A percentile compares a stretch with the other conserved stretches of the same genome.
Evolutionary conservation across 495 filamentous ascomycete species (phyloP).

Genomic region (Pyrenula aspistea): DNA sequence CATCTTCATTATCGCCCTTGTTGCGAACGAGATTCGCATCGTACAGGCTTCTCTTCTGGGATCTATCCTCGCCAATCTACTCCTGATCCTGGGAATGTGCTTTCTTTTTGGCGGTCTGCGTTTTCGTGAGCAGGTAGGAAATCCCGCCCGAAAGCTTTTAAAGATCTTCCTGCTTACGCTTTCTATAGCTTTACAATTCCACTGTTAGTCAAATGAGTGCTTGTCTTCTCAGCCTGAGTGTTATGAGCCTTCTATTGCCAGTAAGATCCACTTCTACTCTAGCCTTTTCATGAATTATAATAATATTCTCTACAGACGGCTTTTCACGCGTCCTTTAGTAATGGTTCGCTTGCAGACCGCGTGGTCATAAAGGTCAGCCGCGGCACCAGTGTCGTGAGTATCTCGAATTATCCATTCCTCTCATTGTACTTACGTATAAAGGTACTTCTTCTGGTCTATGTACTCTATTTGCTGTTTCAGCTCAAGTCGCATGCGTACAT

Average conservation of each 20-base stretch:
- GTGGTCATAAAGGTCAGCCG: constrained; percentile 74
- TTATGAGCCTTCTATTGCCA: constrained; percentile 72
- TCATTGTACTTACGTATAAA: constrained; percentile 9
- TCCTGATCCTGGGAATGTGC: constrained; percentile 84
- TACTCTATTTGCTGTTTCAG: constrained; percentile 81
- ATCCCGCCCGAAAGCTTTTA: too few species aligned
- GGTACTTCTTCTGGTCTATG: constrained; percentile 72
- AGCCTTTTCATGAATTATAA: not conserved
- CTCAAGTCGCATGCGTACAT: constrained; percentile 85
- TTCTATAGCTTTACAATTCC: constrained; percentile 75
- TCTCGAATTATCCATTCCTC: not conserved
- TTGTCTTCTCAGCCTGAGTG: constrained; percentile 77
- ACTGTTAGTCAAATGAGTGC: constrained; percentile 94
- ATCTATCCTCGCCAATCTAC: constrained; percentile 76
- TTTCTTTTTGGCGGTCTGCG: constrained; percentile 78
- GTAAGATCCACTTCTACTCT: constrained; percentile 20
- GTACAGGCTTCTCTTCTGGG: constrained; percentile 83
- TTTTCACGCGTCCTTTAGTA: constrained; percentile 77
- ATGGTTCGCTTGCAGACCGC: constrained; percentile 45
- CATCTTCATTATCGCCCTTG: constrained; percentile 46
- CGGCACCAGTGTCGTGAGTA: constrained; percentile 73
- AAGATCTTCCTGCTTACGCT: constrained; percentile 9
- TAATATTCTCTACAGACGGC: constrained; percentile 44
- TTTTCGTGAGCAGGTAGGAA: constrained; percentile 72
- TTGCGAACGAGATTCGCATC: constrained; percentile 67